Percentiles rank a stretch among this genome's conserved stretches.
Evolutionary conservation across 1,284 basidiomycete genomes (phyloP).

Genomic region (Ustilago vetiveriae): DNA sequence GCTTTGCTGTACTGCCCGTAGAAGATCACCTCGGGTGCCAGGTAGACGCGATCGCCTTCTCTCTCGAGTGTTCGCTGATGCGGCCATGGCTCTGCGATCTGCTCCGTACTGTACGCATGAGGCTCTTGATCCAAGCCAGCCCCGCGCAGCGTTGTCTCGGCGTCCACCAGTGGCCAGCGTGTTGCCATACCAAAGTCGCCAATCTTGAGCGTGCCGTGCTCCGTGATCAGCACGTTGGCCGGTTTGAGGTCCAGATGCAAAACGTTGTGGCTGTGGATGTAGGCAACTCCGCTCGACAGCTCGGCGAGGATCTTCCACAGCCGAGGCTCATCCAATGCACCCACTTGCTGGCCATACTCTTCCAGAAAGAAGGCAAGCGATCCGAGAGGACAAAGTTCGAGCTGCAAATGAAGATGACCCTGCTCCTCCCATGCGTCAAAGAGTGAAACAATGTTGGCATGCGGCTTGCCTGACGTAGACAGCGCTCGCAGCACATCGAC

Average conservation of each 20-base stretch:
- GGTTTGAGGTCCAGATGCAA: conserved; percentile 98
- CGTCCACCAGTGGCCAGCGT: conserved; percentile 60
- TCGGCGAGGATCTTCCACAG: conserved; percentile 98
- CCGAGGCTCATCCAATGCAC: conserved; percentile 86
- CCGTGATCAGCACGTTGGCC: conserved; percentile 92
- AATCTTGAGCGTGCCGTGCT: conserved; percentile 90
- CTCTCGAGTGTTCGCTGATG: conserved; percentile 70
- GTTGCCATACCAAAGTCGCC: conserved; percentile 86
- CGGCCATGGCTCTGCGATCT: conserved; percentile 23
- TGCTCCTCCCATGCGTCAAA: conserved; percentile 97
- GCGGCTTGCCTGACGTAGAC: conserved; percentile 65
- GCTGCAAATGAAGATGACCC: conserved; percentile 88
- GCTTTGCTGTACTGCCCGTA: conserved; percentile 89
- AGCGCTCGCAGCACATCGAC: conserved; percentile 90
- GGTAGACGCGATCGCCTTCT: conserved; percentile 97
- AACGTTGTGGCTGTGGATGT: conserved; percentile 87
- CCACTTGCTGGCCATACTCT: conserved; percentile 85
- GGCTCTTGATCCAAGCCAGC: conserved; percentile 46
- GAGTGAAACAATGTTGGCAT: conserved; percentile 77
- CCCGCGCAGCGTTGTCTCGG: conserved; percentile 56
- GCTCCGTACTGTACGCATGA: conserved; percentile 9
- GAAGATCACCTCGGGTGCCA: conserved; percentile 92
- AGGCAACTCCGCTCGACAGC: conserved; percentile 79
- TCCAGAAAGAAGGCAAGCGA: conserved; percentile 91
- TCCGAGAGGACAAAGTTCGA: conserved; percentile 92